Percentiles rank a stretch among this genome's conserved stretches.
Conservation (phyloP, 192 early-diverging fungal species). For the Phycomyces nitens region DNA sequence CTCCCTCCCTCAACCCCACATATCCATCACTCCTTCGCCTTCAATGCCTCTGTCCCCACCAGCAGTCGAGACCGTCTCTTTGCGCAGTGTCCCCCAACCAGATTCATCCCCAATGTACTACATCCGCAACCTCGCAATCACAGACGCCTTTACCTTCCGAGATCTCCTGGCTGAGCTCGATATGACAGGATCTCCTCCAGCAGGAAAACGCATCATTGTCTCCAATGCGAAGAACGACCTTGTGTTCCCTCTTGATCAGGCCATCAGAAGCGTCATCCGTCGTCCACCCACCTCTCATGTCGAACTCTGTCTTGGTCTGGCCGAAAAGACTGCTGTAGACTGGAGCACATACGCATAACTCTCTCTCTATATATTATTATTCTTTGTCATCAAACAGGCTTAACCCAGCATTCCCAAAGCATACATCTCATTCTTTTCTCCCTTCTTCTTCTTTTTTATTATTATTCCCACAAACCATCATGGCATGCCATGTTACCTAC, state of each 20-base stretch:
- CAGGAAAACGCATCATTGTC: slow-evolving; percentile 36
- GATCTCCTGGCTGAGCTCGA: slow-evolving; percentile 30
- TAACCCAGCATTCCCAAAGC: too few species aligned
- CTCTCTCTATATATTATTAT: too few species aligned
- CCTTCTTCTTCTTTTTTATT: too few species aligned
- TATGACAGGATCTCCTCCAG: slow-evolving; percentile 26
- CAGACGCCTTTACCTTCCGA: slow-evolving; percentile 31
- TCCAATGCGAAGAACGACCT: slow-evolving; percentile 23
- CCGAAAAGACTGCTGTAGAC: slow-evolving; percentile 26
- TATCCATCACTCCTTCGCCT: slow-evolving; percentile 4
- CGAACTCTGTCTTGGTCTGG: slow-evolving; percentile 26
- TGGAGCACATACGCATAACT: slow-evolving; percentile 20
- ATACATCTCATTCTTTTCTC: too few species aligned
- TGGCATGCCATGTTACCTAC: not conserved
- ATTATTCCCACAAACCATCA: too few species aligned
- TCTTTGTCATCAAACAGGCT: too few species aligned
- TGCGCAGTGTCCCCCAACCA: slow-evolving; percentile 5
- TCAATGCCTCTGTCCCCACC: not conserved
- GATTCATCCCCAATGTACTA: slow-evolving; percentile 18
- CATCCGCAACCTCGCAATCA: slow-evolving; percentile 35
- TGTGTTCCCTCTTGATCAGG: slow-evolving; percentile 33
- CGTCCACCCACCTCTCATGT: slow-evolving; percentile 16
- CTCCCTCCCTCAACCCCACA: not conserved
- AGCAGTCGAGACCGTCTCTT: slow-evolving; percentile 30
- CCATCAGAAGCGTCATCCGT: slow-evolving; percentile 30